A percentile compares a stretch with the other conserved stretches of the same genome.
These are phyloP conservation scores for Ogataea naganishii DNA, from an alignment of 805 yeast genomes.

Conservation along the genomic window DNA sequence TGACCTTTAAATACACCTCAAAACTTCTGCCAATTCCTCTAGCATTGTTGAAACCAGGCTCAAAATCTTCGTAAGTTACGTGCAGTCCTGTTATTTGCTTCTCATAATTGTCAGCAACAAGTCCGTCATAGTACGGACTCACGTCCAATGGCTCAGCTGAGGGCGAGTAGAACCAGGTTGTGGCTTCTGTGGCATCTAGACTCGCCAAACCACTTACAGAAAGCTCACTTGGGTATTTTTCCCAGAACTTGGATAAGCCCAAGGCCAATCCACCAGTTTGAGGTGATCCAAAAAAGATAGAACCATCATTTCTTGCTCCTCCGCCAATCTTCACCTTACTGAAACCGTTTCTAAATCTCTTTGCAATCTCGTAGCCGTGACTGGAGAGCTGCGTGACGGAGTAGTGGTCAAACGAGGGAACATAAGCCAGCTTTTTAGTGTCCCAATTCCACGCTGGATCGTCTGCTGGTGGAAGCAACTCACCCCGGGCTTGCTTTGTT, in stretches of 20 bases:
- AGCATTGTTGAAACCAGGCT: conserved; percentile 5
- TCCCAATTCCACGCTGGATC: conserved; percentile 3
- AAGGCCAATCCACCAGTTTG: conserved; percentile 2
- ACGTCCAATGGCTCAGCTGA: conserved; percentile 3
- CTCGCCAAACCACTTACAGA: not conserved
- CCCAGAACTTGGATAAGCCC: conserved; percentile 5
- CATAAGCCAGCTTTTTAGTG: not conserved
- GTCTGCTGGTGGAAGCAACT: not conserved
- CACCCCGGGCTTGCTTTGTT: conserved; percentile 2
- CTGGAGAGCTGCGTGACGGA: conserved; percentile 1
- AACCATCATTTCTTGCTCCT: conserved; percentile 2
- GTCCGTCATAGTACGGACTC: conserved; percentile 1
- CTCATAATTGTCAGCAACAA: conserved; percentile 2
- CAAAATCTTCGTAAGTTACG: conserved; percentile 6
- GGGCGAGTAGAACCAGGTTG: conserved; percentile 4
- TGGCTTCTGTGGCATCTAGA: conserved; percentile 1
- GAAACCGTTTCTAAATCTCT: conserved; percentile 1
- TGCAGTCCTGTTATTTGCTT: conserved; percentile 1
- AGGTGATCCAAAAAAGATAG: conserved; percentile 2
- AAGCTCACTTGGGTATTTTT: conserved; percentile 5
- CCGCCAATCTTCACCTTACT: conserved; percentile 2
- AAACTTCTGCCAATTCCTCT: conserved; percentile 3
- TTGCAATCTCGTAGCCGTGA: conserved; percentile 2
- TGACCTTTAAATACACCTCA: conserved; percentile 2
- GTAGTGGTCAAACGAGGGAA: conserved; percentile 2